Conservation (phyloP, 1,284 basidiomycete genomes). For the Fistulinella cinereoalba region DNA sequence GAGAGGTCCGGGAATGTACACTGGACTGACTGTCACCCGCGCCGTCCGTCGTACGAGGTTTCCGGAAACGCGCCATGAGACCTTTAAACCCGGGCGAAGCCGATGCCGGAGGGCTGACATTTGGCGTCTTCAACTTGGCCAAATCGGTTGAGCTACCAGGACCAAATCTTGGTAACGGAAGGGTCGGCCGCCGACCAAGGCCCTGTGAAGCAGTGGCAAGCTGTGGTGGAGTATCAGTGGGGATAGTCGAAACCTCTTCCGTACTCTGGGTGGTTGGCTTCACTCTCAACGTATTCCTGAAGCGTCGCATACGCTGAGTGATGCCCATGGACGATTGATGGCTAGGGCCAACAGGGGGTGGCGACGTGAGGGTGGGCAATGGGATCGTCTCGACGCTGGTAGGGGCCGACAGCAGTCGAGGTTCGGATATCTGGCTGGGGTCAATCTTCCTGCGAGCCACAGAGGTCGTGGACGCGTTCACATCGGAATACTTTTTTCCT, state of each 20-base stretch:
- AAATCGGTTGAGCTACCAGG: constrained; percentile 50
- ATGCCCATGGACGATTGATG: constrained; percentile 45
- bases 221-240: constrained; percentile 39
- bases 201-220: constrained; percentile 32
- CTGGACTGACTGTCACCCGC: constrained; percentile 33
- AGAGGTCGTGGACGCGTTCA: constrained; percentile 35
- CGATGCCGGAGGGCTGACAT: constrained; percentile 61
- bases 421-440: constrained; percentile 70
- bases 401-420: constrained; percentile 68
- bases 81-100: constrained; percentile 70
- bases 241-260: constrained; percentile 52
- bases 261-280: constrained; percentile 49
- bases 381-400: constrained; percentile 75
- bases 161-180: constrained; percentile 34
- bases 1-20: constrained; percentile 30
- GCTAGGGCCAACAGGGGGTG: constrained; percentile 21
- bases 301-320: constrained; percentile 64
- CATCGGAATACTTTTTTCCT: constrained; percentile 46
- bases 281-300: constrained; percentile 66
- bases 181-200: constrained; percentile 42
- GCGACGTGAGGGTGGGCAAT: constrained; percentile 43
- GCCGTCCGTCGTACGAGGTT: constrained; percentile 45
- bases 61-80: constrained; percentile 78
- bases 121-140: constrained; percentile 48
- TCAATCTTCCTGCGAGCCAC: constrained; percentile 60